A percentile compares a stretch with the other conserved stretches of the same genome.
Evolutionary conservation across 1,139 yeast genomes (phyloP).

Genomic region (Yamadazyma taylorii): DNA sequence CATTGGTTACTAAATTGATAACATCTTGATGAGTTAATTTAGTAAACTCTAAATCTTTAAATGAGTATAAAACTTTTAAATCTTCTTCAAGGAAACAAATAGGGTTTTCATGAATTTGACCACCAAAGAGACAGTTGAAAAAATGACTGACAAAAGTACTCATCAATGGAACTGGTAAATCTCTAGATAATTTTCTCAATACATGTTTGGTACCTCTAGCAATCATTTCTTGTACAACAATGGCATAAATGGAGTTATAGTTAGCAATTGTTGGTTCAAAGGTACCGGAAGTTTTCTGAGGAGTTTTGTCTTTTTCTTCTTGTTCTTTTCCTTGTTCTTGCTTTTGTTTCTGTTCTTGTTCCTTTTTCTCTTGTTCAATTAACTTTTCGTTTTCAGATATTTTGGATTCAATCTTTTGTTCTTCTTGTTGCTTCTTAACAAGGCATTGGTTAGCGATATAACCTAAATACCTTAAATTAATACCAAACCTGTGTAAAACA

Average conservation of each 20-base stretch:
- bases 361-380: conserved; percentile 24
- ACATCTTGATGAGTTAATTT: conserved; percentile 48
- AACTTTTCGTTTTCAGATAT: conserved; percentile 26
- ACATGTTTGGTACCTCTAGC: conserved; percentile 80
- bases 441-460: conserved; percentile 42
- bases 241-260: conserved; percentile 45
- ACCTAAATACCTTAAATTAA: conserved; percentile 88
- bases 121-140: conserved; percentile 71
- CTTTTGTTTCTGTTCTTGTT: conserved; percentile 29
- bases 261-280: conserved; percentile 45
- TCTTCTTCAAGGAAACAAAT: conserved; percentile 41
- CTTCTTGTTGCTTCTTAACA: conserved; percentile 25
- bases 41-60: conserved; percentile 44
- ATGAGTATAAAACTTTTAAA: conserved; percentile 44
- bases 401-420: conserved; percentile 20
- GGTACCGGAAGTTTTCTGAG: conserved; percentile 37
- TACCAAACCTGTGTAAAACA: conserved; percentile 75
- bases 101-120: conserved; percentile 44
- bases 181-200: conserved; percentile 49
- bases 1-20: conserved; percentile 41
- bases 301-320: conserved; percentile 24
- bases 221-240: conserved; percentile 68
- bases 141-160: conserved; percentile 66
- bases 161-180: conserved; percentile 55
- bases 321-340: conserved; percentile 27